Evolutionary conservation across 139 green algal species (phyloP).

Genomic region (Microglena sp.): DNA sequence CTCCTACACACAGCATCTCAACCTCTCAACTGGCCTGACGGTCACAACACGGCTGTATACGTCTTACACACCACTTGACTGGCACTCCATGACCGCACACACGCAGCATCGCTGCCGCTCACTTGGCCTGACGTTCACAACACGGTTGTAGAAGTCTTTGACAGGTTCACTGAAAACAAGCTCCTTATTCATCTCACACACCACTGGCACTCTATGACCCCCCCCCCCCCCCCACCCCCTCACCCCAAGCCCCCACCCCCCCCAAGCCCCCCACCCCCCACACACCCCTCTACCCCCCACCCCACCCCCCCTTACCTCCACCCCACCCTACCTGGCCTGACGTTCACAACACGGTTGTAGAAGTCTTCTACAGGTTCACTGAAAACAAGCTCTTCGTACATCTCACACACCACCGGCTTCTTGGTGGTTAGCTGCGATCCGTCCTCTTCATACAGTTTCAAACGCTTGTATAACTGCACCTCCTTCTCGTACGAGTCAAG

Average conservation of each 20-base stretch:
- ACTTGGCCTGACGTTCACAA: slow-evolving; percentile 10
- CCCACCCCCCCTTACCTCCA: too few relatives aligned
- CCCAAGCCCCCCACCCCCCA: background rate
- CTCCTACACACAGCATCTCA: too few relatives aligned
- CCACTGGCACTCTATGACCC: too few relatives aligned
- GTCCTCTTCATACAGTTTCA: slow-evolving; percentile 74
- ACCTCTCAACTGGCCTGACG: too few relatives aligned
- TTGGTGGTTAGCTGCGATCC: slow-evolving; percentile 11
- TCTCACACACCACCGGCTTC: slow-evolving; percentile 67
- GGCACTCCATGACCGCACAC: too few relatives aligned
- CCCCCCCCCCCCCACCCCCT: too few relatives aligned
- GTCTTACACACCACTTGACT: background rate
- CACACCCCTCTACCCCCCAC: background rate
- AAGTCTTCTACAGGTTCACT: slow-evolving; percentile 70
- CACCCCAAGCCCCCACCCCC: background rate
- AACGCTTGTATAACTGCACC: slow-evolving; percentile 64
- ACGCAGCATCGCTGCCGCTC: too few relatives aligned
- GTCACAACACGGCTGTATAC: background rate
- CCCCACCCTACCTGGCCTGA: slow-evolving; percentile 8
- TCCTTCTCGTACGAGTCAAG: slow-evolving; percentile 54
- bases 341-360: slow-evolving; percentile 47
- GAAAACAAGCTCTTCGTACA: slow-evolving; percentile 89
- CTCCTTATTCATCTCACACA: too few relatives aligned
- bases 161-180: too few relatives aligned
- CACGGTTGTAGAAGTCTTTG: too few relatives aligned